phyloP scores from a whole-genome alignment of 2,329 filamentous ascomycete genomes.

The Botrytis byssoidea region DNA sequence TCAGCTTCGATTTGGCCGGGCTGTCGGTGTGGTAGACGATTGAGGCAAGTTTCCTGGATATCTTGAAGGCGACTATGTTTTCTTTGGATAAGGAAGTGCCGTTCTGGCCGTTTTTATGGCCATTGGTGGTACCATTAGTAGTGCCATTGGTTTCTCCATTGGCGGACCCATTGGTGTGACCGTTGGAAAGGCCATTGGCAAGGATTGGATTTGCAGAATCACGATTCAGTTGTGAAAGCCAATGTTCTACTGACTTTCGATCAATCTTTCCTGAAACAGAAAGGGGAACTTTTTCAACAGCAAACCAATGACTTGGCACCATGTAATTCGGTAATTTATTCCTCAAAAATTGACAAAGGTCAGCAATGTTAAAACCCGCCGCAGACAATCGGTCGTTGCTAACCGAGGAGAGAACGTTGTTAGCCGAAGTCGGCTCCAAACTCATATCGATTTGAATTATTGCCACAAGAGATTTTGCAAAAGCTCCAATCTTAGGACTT shows the following conservation, averaged over 20 bases:
- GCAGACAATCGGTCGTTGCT: neutral
- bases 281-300: slow-evolving; percentile 23
- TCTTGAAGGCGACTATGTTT: slow-evolving; percentile 6
- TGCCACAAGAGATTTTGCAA: slow-evolving; percentile 16
- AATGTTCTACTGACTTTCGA: slow-evolving; percentile 22
- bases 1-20: neutral
- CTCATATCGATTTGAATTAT: neutral
- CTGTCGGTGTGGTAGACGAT: slow-evolving; percentile 1
- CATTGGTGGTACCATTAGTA: neutral
- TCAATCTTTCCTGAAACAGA: slow-evolving; percentile 28
- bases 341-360: slow-evolving; percentile 8
- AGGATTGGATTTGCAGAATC: neutral
- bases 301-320: slow-evolving; percentile 27
- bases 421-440: neutral
- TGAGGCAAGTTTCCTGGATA: slow-evolving; percentile 9
- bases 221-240: slow-evolving; percentile 16
- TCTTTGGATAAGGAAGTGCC: neutral
- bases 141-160: neutral
- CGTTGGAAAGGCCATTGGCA: neutral
- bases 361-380: slow-evolving; percentile 4
- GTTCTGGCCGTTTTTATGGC: neutral
- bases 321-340: slow-evolving; percentile 26
- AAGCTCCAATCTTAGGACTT: slow-evolving; percentile 12
- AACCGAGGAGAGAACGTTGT: neutral
- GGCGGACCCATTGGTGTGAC: neutral